phyloP scores from a whole-genome alignment of 331 rosid species.

The Pyracantha coccinea region DNA sequence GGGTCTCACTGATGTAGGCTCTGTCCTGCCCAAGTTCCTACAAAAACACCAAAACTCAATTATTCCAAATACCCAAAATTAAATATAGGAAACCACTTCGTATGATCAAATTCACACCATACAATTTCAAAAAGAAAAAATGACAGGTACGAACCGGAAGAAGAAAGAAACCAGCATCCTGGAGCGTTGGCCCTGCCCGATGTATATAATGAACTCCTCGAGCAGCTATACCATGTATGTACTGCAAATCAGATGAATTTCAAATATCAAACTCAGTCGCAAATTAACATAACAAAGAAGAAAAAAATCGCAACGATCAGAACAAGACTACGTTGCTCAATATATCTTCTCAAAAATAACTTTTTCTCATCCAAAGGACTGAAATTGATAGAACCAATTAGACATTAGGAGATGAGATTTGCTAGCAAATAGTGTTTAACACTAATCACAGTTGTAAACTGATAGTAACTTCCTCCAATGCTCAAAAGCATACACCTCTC shows the following conservation, averaged over 20 bases:
- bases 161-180: conserved; percentile 79
- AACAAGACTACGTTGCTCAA: too few relatives aligned
- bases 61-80: not conserved
- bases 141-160: conserved; percentile 62
- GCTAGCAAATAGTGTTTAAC: not conserved
- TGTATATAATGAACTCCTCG: conserved; percentile 95
- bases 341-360: too few relatives aligned
- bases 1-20: conserved; percentile 83
- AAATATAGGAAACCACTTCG: conserved; percentile 12
- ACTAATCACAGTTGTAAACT: not conserved
- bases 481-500: conserved; percentile 18
- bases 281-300: too few relatives aligned
- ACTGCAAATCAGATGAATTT: conserved; percentile 44
- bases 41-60: not conserved
- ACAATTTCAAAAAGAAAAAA: not conserved
- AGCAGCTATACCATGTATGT: conserved; percentile 95
- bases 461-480: conserved; percentile 1
- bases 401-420: not conserved
- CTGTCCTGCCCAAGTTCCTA: conserved; percentile 91
- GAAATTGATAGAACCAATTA: not conserved
- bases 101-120: not conserved
- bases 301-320: too few relatives aligned
- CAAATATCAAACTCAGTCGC: too few relatives aligned
- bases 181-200: conserved; percentile 85
- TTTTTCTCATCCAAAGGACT: not conserved